Evolutionary conservation across 140 eudicot genomes (phyloP).

Genomic region (Oenanthe javanica): DNA sequence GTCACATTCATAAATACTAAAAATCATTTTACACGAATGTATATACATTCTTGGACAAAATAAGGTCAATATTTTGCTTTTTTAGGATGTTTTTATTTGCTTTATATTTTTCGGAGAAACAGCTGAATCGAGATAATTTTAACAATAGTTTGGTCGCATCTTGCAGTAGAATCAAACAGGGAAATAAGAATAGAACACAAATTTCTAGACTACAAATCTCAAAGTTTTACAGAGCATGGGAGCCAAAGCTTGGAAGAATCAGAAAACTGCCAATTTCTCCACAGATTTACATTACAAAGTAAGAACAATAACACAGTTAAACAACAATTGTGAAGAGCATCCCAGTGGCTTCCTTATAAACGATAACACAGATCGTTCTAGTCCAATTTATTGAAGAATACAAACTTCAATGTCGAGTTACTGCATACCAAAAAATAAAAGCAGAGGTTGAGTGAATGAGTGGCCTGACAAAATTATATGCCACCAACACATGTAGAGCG

Average conservation of each 20-base stretch:
- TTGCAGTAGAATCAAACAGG: background rate
- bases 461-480: background rate
- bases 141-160: background rate
- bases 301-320: background rate
- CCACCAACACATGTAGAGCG: background rate
- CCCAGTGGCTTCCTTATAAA: background rate
- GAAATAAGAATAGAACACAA: background rate
- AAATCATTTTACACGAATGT: no score
- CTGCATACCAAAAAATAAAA: slow-evolving; percentile 21
- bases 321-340: background rate
- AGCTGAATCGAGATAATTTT: background rate
- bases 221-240: background rate
- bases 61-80: no score
- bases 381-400: slow-evolving; percentile 21
- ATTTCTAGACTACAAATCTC: background rate
- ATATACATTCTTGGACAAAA: no score
- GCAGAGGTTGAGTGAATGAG: background rate
- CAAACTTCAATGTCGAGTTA: slow-evolving; percentile 22
- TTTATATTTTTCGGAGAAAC: no score
- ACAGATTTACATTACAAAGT: slow-evolving; percentile 7
- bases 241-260: slow-evolving; percentile 2
- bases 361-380: slow-evolving; percentile 24
- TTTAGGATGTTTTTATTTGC: no score
- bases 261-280: background rate
- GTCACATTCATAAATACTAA: no score